phyloP scores from a whole-genome alignment of 768 basidiomycete species.

The Sutorius australiensis region DNA sequence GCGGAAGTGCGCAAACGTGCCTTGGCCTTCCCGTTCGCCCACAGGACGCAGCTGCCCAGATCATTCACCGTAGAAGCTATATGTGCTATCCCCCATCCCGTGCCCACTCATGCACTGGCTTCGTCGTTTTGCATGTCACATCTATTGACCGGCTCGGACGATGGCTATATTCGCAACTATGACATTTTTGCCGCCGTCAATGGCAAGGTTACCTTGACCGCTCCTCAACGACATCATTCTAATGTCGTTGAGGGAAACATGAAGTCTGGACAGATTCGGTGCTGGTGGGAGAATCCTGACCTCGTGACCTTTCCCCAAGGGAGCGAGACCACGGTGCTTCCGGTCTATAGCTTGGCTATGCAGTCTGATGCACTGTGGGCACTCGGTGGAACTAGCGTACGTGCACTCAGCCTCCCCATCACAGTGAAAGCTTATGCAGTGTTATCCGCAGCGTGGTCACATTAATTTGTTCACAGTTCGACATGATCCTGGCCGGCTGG shows the following conservation, averaged over 20 bases:
- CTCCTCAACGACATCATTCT: slow-evolving; percentile 84
- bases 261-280: slow-evolving; percentile 82
- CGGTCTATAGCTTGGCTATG: slow-evolving; percentile 88
- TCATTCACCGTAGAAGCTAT: slow-evolving; percentile 87
- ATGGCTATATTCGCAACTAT: slow-evolving; percentile 91
- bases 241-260: slow-evolving; percentile 89
- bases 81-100: slow-evolving; percentile 86
- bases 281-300: slow-evolving; percentile 83
- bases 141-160: slow-evolving; percentile 86
- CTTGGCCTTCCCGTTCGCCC: slow-evolving; percentile 34
- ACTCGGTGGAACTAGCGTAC: slow-evolving; percentile 80
- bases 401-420: slow-evolving; percentile 27
- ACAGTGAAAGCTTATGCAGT: slow-evolving; percentile 16
- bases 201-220: slow-evolving; percentile 79
- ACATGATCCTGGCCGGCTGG: slow-evolving; percentile 81
- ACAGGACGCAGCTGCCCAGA: slow-evolving; percentile 38
- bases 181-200: slow-evolving; percentile 89
- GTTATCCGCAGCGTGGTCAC: slow-evolving; percentile 62
- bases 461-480: slow-evolving; percentile 92
- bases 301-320: slow-evolving; percentile 29
- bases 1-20: slow-evolving; percentile 49
- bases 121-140: slow-evolving; percentile 84
- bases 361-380: slow-evolving; percentile 94
- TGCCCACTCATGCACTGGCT: slow-evolving; percentile 84
- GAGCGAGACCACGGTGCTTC: slow-evolving; percentile 53